Base-by-base conservation (phyloP, 495 filamentous ascomycete genomes). In the Penicillium parvum region DNA sequence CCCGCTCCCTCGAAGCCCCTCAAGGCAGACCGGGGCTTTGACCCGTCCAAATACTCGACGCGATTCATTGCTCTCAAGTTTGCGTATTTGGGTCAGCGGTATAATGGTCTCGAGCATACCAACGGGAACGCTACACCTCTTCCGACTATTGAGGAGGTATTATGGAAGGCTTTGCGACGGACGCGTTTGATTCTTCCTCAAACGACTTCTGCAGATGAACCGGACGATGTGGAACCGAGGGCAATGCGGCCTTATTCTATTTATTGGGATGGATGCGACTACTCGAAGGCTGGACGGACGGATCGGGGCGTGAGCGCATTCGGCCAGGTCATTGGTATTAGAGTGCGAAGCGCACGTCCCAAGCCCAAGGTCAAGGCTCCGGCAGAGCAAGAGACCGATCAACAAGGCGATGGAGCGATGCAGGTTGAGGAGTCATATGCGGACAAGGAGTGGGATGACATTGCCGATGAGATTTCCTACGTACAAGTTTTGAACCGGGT, bases 261-360 rank as follows among this genome's bases (percentile, higher is more conserved):
- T 12, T 83, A 86, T 57, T 95, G 87, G 76, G 78, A 85, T 22
- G 81, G 81, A 0, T 86, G 76, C 56, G 84, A 94, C 34, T 98
- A 96, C 63, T 86, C 86, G 1, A 98, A 97, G 60, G 95, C 91
- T 54, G 92, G 92, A 1, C 72, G 92, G 40, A 98, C 92, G 11
- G 92, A 98, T 58, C 76, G 77, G 40, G 92, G 92, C 16, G 92
- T 98, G 20, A 95, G 88, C 68, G 89, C 92, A 5, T 98, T 97
- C 72, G 94, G 92, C 4, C 92, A 98, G 68, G 92, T 98, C 40
- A 80, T 97, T 61, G 82, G 77, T 5, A 64, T 97, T 27, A 69
- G 84, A 35, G 79, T 98, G 16, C 78, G 92, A 53, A 95, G 88
- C 65, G 82, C 82, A 40, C 66, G 81, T 41, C 88, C 86, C 19